Evolutionary conservation across 805 yeast genomes (phyloP).

Genomic region (Nakazawaea sp.): DNA sequence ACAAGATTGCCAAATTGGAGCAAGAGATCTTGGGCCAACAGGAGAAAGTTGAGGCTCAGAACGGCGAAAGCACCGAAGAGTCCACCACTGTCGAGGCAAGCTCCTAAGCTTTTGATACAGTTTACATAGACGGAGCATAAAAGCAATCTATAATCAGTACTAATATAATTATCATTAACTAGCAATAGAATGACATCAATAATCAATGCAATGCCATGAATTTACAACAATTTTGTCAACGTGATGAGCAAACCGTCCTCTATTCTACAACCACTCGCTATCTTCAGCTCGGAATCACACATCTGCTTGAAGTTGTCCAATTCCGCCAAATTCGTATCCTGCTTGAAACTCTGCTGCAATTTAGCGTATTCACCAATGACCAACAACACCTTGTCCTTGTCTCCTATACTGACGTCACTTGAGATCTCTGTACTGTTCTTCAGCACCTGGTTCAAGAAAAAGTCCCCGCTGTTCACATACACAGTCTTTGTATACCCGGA

Average conservation of each 20-base stretch:
- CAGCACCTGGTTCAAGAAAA: constrained; percentile 26
- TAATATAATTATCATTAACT: too few relatives aligned
- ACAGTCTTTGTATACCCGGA: constrained; percentile 67
- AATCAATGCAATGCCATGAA: too few relatives aligned
- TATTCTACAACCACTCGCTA: constrained; percentile 51
- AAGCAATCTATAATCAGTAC: neutral
- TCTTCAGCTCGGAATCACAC: constrained; percentile 56
- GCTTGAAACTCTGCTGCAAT: constrained; percentile 46
- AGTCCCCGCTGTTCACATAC: constrained; percentile 64
- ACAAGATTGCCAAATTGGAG: constrained; percentile 21
- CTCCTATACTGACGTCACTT: constrained; percentile 10
- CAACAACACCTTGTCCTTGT: constrained; percentile 33
- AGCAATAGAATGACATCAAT: neutral
- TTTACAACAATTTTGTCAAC: constrained; percentile 27
- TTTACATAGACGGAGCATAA: neutral
- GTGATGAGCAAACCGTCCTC: constrained; percentile 70
- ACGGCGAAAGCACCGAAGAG: constrained; percentile 1
- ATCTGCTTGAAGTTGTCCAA: constrained; percentile 51
- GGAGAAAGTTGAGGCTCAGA: neutral
- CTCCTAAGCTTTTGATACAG: neutral
- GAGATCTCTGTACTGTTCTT: constrained; percentile 11
- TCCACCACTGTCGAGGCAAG: neutral
- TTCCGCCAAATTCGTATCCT: constrained; percentile 37
- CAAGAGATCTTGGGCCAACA: constrained; percentile 5
- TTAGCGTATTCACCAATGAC: constrained; percentile 58